phyloP scores from a whole-genome alignment of 306 rosid genomes.

The Prunus davidiana region DNA sequence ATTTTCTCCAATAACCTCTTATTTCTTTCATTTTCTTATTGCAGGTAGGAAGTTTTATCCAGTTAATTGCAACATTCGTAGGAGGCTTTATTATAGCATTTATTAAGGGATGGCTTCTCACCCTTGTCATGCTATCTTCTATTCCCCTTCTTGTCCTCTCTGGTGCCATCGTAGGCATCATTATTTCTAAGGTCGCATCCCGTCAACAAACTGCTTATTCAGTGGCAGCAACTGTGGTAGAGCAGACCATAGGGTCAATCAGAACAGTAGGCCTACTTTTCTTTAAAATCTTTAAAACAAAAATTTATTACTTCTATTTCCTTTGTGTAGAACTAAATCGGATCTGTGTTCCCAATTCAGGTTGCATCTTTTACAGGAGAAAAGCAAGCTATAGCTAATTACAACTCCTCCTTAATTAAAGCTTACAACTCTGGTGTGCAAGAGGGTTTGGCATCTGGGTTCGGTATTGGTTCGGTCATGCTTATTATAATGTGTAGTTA shows the following conservation, averaged over 20 bases:
- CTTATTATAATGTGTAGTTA: slow-evolving; percentile 38
- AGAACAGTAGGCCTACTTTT: background rate
- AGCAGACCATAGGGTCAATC: no score
- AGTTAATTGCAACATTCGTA: slow-evolving; percentile 54
- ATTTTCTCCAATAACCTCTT: background rate
- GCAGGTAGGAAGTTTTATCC: slow-evolving; percentile 80
- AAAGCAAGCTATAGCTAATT: slow-evolving; percentile 59
- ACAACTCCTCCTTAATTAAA: slow-evolving; percentile 46
- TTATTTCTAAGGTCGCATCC: slow-evolving; percentile 44
- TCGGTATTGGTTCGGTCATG: slow-evolving; percentile 48
- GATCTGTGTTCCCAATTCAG: slow-evolving; percentile 32
- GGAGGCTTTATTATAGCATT: slow-evolving; percentile 72
- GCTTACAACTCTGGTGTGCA: slow-evolving; percentile 55
- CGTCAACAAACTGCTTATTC: slow-evolving; percentile 37
- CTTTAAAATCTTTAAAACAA: background rate
- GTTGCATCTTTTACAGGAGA: slow-evolving; percentile 94
- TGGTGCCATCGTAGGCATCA: slow-evolving; percentile 41
- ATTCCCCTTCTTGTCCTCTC: slow-evolving; percentile 60
- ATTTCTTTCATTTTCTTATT: background rate
- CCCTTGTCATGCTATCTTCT: slow-evolving; percentile 63
- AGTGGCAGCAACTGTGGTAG: no score
- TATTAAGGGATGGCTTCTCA: slow-evolving; percentile 70
- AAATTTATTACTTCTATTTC: background rate
- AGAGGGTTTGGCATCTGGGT: slow-evolving; percentile 68
- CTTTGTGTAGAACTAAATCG: slow-evolving; percentile 1